These are phyloP conservation scores for Cucurbita pepo DNA, from an alignment of 306 rosid species.

Conservation along the genomic window DNA sequence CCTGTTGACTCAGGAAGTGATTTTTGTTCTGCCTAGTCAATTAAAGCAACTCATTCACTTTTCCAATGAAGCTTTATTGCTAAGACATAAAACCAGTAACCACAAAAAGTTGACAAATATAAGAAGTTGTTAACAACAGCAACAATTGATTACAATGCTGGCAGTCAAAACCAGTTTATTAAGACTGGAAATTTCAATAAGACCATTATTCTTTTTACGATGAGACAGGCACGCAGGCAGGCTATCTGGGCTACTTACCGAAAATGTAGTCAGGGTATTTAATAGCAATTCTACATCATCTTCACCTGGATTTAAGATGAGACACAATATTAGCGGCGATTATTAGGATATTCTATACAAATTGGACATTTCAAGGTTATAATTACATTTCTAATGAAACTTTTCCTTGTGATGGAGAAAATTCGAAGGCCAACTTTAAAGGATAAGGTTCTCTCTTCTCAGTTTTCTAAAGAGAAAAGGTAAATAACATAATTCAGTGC, in stretches of 20 bases:
- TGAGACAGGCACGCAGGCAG: not conserved
- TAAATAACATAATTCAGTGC: not conserved
- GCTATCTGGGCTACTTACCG: constrained; percentile 34
- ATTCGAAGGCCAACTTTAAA: not conserved
- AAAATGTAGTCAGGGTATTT: constrained; percentile 46
- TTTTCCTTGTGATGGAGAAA: not conserved
- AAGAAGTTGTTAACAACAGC: not conserved
- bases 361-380: not conserved
- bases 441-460: not conserved
- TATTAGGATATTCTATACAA: not conserved
- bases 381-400: not conserved
- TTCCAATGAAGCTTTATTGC: not conserved
- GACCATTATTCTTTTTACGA: not conserved
- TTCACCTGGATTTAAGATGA: constrained; percentile 50
- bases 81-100: not conserved
- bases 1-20: not conserved
- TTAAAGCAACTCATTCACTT: not conserved
- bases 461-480: not conserved
- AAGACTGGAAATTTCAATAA: not conserved
- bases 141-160: not conserved
- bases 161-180: not conserved
- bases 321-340: constrained; percentile 1
- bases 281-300: constrained; percentile 46
- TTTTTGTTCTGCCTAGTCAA: constrained; percentile 2
- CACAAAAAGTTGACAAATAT: not conserved